Conservation (phyloP, 192 early-diverging fungal genomes). For the Umbelopsis vinacea region DNA sequence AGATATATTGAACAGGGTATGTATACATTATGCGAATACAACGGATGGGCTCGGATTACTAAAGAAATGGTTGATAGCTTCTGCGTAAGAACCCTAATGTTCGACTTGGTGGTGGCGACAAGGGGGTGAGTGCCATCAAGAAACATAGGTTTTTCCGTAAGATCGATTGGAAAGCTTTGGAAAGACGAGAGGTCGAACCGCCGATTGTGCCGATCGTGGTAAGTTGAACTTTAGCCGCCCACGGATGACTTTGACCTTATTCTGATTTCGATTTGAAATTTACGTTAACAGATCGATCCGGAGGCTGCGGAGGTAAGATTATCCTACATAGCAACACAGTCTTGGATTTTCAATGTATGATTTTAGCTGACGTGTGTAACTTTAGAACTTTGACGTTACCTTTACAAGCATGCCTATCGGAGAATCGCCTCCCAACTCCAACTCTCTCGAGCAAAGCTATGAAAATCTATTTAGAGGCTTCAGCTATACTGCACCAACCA, state of each 20-base stretch:
- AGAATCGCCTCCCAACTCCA: slow-evolving; percentile 6
- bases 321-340: background rate
- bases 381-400: slow-evolving; percentile 11
- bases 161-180: slow-evolving; percentile 68
- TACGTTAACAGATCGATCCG: slow-evolving; percentile 4
- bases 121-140: slow-evolving; percentile 58
- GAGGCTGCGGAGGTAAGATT: background rate
- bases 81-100: slow-evolving; percentile 57
- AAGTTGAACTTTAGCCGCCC: slow-evolving; percentile 21
- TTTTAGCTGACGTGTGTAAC: background rate
- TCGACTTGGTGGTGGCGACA: slow-evolving; percentile 51
- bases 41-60: background rate
- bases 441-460: background rate
- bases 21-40: background rate
- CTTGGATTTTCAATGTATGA: background rate
- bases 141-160: slow-evolving; percentile 77
- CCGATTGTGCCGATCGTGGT: slow-evolving; percentile 71
- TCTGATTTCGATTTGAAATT: background rate
- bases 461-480: slow-evolving; percentile 16
- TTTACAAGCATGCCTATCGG: slow-evolving; percentile 15
- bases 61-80: slow-evolving; percentile 29
- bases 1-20: slow-evolving; percentile 73
- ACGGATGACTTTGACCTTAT: background rate
- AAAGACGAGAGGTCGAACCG: slow-evolving; percentile 60
- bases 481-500: slow-evolving; percentile 17